phyloP scores from a whole-genome alignment of 2,329 filamentous ascomycete species.

The Xylariomycetidae sp. region DNA sequence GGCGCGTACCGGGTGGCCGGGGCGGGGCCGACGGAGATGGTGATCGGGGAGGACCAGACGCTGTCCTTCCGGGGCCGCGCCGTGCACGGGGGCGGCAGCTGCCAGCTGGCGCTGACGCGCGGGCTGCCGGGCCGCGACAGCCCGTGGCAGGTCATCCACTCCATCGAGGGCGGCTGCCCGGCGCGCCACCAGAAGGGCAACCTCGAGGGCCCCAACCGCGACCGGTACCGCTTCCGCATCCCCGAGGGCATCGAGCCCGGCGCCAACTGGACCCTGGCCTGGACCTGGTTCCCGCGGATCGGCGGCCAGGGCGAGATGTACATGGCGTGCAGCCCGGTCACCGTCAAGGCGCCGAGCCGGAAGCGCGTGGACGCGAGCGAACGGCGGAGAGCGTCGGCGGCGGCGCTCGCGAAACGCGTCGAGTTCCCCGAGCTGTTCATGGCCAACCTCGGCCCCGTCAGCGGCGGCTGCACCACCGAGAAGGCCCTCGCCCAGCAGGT shows the following conservation, averaged over 20 bases:
- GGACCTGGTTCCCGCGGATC: slow-evolving; percentile 67
- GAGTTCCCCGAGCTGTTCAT: slow-evolving; percentile 62
- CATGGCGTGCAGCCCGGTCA: slow-evolving; percentile 49
- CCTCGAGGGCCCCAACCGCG: slow-evolving; percentile 34
- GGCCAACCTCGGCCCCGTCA: slow-evolving; percentile 49
- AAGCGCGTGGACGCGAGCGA: slow-evolving; percentile 7
- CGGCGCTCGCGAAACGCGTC: slow-evolving; percentile 13
- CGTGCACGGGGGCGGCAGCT: slow-evolving; percentile 62
- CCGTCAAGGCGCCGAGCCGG: slow-evolving; percentile 9
- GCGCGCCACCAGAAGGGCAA: slow-evolving; percentile 44
- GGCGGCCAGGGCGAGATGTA: slow-evolving; percentile 66
- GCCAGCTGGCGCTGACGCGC: slow-evolving; percentile 64
- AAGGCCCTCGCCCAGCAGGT: slow-evolving; percentile 36
- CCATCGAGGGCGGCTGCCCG: slow-evolving; percentile 64
- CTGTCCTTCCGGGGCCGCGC: slow-evolving; percentile 9
- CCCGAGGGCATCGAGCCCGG: slow-evolving; percentile 55
- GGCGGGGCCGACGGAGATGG: slow-evolving; percentile 44
- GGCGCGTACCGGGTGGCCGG: slow-evolving; percentile 32
- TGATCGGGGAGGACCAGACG: slow-evolving; percentile 38
- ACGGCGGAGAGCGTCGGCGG: neutral
- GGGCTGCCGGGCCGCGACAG: slow-evolving; percentile 50
- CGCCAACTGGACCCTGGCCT: slow-evolving; percentile 57
- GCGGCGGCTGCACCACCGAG: slow-evolving; percentile 46
- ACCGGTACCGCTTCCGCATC: slow-evolving; percentile 51
- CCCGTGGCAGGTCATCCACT: slow-evolving; percentile 66